Evolutionary conservation across 2,329 filamentous ascomycete species (phyloP).

Genomic region (Fusarium protoensiforme): DNA sequence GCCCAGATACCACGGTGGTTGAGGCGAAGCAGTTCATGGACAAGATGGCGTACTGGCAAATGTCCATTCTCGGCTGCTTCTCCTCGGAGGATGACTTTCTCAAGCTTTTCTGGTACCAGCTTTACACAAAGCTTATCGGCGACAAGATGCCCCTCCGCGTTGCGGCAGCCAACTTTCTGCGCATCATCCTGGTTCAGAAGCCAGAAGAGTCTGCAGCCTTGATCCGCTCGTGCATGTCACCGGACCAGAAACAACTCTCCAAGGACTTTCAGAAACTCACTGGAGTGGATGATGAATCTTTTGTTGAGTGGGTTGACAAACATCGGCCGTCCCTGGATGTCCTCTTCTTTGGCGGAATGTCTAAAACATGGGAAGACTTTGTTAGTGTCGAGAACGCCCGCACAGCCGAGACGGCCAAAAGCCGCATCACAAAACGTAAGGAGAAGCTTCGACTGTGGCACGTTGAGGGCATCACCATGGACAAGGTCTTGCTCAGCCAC

Average conservation of each 20-base stretch:
- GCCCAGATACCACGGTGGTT: slow-evolving; percentile 65
- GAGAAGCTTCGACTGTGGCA: slow-evolving; percentile 88
- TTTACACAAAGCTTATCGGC: slow-evolving; percentile 90
- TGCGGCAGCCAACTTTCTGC: slow-evolving; percentile 85
- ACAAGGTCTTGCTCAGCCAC: slow-evolving; percentile 82
- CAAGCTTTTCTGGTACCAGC: slow-evolving; percentile 88
- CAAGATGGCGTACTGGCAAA: slow-evolving; percentile 95
- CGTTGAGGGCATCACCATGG: slow-evolving; percentile 72
- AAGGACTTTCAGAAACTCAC: slow-evolving; percentile 85
- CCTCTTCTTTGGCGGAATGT: slow-evolving; percentile 84
- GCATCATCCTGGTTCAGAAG: slow-evolving; percentile 94
- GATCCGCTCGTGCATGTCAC: slow-evolving; percentile 75
- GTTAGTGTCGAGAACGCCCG: slow-evolving; percentile 83
- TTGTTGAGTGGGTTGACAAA: slow-evolving; percentile 88
- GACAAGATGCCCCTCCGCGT: slow-evolving; percentile 73
- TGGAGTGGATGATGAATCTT: slow-evolving; percentile 88
- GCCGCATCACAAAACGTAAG: slow-evolving; percentile 77
- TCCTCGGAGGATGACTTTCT: slow-evolving; percentile 84
- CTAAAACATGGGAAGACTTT: slow-evolving; percentile 88
- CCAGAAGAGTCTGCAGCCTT: slow-evolving; percentile 82
- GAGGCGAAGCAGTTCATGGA: slow-evolving; percentile 80
- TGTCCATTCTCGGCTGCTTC: slow-evolving; percentile 83
- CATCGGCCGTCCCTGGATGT: slow-evolving; percentile 82
- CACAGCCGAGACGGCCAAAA: slow-evolving; percentile 79
- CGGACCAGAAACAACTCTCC: slow-evolving; percentile 77